phyloP scores from a whole-genome alignment of 345 rosid genomes.

The Trapa incisa region DNA sequence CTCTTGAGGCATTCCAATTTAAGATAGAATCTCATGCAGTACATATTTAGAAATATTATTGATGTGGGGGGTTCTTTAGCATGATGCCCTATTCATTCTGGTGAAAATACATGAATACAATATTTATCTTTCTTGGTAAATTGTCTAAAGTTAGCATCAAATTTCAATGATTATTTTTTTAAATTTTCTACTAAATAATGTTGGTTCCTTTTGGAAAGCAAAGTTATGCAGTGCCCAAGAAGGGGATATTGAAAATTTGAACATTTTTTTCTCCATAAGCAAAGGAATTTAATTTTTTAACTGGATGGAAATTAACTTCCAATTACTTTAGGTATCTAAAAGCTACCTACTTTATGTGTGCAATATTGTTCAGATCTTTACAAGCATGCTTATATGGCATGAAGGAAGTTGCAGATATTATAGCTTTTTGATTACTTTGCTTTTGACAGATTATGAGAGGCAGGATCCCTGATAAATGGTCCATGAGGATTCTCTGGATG shows the following conservation, averaged over 20 bases:
- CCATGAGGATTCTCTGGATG: conserved; percentile 64
- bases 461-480: conserved; percentile 61
- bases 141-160: not conserved
- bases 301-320: not conserved
- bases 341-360: not conserved
- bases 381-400: not conserved
- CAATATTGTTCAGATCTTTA: not conserved
- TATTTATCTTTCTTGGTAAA: too few relatives aligned
- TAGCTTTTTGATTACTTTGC: not conserved
- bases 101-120: too few relatives aligned
- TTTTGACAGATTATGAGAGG: conserved; percentile 19
- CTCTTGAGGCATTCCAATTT: not conserved
- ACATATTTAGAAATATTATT: too few relatives aligned
- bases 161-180: not conserved
- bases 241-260: not conserved
- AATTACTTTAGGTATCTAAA: not conserved
- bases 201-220: too few relatives aligned
- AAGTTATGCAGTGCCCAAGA: not conserved
- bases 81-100: too few relatives aligned
- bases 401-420: not conserved
- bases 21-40: not conserved
- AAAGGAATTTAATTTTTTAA: not conserved
- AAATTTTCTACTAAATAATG: not conserved
- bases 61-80: too few relatives aligned
- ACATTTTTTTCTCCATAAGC: too few relatives aligned